Evolutionary conservation across 345 rosid genomes (phyloP).

Genomic region (Eucalyptus caleyi): DNA sequence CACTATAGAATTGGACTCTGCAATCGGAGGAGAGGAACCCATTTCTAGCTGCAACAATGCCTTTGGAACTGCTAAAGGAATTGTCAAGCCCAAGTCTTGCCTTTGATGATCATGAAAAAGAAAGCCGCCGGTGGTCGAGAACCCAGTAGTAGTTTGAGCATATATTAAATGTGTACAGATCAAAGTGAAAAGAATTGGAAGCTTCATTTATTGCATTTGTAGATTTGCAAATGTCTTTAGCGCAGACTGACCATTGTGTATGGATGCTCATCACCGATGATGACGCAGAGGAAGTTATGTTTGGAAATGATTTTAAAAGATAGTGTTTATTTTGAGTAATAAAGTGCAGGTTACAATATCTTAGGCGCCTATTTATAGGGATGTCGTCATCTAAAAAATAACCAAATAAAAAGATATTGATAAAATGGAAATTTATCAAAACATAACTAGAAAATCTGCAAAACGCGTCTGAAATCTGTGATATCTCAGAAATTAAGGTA

Average conservation of each 20-base stretch:
- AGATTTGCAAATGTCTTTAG: neutral
- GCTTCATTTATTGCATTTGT: neutral
- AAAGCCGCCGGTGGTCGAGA: neutral
- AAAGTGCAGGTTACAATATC: no score
- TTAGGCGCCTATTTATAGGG: fast-evolving
- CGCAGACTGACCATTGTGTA: neutral
- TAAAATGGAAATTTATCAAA: no score
- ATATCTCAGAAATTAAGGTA: fast-evolving
- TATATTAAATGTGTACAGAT: neutral
- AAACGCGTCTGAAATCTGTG: fast-evolving
- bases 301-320: no score
- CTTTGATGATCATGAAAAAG: neutral
- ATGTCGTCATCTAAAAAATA: no score
- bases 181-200: neutral
- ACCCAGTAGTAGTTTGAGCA: neutral
- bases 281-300: no score
- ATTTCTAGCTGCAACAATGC: neutral
- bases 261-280: neutral
- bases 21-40: neutral
- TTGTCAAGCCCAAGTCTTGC: neutral
- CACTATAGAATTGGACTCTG: neutral
- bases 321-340: no score
- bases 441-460: no score
- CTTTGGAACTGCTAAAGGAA: neutral
- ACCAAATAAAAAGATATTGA: no score